A percentile compares a stretch with the other conserved stretches of the same genome.
These are phyloP conservation scores for Aspergillus sp. DNA, from an alignment of 2,329 filamentous ascomycete species.

Conservation along the genomic window DNA sequence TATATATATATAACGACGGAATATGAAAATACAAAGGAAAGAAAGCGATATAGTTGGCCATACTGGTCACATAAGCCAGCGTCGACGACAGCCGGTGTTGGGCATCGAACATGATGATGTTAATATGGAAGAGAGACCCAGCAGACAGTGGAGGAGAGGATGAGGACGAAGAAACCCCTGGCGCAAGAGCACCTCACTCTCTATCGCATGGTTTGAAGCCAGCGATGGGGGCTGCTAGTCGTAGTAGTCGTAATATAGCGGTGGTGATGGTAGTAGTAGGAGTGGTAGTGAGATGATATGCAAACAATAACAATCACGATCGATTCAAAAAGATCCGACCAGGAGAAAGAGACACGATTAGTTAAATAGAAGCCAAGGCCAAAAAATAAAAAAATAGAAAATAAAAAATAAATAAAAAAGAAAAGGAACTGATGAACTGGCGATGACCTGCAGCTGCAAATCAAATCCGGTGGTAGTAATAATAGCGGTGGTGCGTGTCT, in stretches of 20 bases:
- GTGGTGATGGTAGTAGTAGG: no score
- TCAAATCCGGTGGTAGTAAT: neutral
- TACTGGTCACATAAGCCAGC: constrained; percentile 31
- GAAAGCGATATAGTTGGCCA: constrained; percentile 9
- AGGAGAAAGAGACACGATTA: neutral
- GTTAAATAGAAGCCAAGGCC: neutral
- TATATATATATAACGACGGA: constrained; percentile 1
- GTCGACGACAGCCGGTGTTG: constrained; percentile 29
- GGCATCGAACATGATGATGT: constrained; percentile 35
- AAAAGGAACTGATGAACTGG: neutral
- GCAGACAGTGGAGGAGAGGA: constrained; percentile 9
- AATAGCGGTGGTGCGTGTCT: no score
- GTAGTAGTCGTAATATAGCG: neutral
- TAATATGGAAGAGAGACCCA: constrained; percentile 7
- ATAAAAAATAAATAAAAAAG: neutral
- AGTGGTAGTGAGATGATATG: no score
- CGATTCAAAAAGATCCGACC: neutral
- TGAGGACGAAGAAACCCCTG: constrained; percentile 7
- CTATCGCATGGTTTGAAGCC: neutral
- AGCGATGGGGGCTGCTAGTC: neutral
- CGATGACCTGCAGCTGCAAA: neutral
- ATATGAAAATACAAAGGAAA: constrained; percentile 6
- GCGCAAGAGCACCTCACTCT: neutral
- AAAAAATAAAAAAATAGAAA: neutral
- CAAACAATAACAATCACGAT: neutral